These are phyloP conservation scores for Teunomyces cretensis DNA, from an alignment of 805 yeast species.

Conservation along the genomic window DNA sequence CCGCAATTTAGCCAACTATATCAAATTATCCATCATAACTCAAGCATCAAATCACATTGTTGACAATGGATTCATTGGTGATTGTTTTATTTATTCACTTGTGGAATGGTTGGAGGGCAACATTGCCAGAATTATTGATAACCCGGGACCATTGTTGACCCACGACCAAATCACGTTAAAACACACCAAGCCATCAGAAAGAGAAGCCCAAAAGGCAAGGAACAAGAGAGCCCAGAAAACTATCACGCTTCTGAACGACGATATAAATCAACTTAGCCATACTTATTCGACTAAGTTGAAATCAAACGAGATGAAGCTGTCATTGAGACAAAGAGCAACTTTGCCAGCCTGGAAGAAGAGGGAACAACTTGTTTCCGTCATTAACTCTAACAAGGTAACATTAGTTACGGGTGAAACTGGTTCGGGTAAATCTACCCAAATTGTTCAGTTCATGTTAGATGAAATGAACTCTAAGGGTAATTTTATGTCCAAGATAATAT, in stretches of 20 bases:
- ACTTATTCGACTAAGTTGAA: conserved; percentile 1
- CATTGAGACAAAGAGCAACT: conserved; percentile 45
- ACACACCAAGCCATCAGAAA: not conserved
- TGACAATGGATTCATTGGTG: conserved; percentile 56
- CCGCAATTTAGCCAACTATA: conserved; percentile 65
- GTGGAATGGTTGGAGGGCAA: conserved; percentile 77
- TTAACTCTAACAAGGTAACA: conserved; percentile 61
- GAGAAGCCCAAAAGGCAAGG: not conserved
- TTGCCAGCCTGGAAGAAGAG: conserved; percentile 86
- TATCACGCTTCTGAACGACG: conserved; percentile 2
- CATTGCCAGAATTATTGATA: conserved; percentile 53
- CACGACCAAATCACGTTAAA: conserved; percentile 9
- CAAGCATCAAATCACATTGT: conserved; percentile 46
- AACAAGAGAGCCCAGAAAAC: not conserved
- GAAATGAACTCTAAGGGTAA: conserved; percentile 49
- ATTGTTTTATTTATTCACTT: conserved; percentile 64
- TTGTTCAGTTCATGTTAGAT: conserved; percentile 86
- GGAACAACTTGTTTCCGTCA: conserved; percentile 52
- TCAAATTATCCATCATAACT: conserved; percentile 56
- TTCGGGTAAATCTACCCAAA: conserved; percentile 94
- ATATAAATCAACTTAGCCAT: not conserved
- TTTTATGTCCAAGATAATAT: conserved; percentile 61
- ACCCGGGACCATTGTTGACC: conserved; percentile 67
- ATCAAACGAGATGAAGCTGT: conserved; percentile 28
- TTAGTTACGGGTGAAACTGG: conserved; percentile 96